Percentiles rank a stretch among this genome's conserved stretches.
These are phyloP conservation scores for Wallacemonas rigidus DNA, from an alignment of 208 protist species.

Conservation along the genomic window DNA sequence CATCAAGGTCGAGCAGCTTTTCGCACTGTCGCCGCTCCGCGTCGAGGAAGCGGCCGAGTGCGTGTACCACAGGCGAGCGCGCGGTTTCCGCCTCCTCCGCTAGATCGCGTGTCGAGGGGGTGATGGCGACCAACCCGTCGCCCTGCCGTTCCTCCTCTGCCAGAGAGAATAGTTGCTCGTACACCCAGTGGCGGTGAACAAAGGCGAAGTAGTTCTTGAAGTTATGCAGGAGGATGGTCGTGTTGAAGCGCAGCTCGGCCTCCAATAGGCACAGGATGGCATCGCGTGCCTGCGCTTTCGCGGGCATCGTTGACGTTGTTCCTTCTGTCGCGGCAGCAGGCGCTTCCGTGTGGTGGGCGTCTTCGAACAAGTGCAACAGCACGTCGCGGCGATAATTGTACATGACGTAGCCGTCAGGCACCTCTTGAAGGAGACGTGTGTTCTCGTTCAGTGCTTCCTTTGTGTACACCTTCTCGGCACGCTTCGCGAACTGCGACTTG, in stretches of 20 bases:
- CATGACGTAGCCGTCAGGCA: constrained; percentile 82
- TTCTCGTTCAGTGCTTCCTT: constrained; percentile 36
- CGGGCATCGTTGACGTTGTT: no score
- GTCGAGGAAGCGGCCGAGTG: constrained; percentile 37
- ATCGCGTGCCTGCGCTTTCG: background rate
- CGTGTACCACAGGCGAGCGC: background rate
- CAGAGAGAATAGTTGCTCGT: constrained; percentile 43
- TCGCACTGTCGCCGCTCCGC: constrained; percentile 77
- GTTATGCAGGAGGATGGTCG: constrained; percentile 59
- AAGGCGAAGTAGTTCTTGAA: constrained; percentile 91
- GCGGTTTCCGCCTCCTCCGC: no score
- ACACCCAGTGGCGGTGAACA: constrained; percentile 82
- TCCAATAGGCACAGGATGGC: constrained; percentile 29
- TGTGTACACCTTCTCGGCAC: constrained; percentile 26
- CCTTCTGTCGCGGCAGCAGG: background rate
- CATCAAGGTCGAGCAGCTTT: constrained; percentile 72
- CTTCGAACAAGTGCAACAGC: constrained; percentile 26
- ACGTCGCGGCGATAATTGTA: constrained; percentile 78
- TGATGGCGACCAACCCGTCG: no score
- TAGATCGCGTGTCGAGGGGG: no score
- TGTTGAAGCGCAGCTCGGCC: constrained; percentile 72
- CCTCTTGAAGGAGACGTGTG: constrained; percentile 46
- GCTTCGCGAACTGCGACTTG: constrained; percentile 33
- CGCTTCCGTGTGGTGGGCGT: background rate
- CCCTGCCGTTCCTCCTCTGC: constrained; percentile 28